These are phyloP conservation scores for Alternaria sp. DNA, from an alignment of 2,329 filamentous ascomycete genomes.

Conservation along the genomic window DNA sequence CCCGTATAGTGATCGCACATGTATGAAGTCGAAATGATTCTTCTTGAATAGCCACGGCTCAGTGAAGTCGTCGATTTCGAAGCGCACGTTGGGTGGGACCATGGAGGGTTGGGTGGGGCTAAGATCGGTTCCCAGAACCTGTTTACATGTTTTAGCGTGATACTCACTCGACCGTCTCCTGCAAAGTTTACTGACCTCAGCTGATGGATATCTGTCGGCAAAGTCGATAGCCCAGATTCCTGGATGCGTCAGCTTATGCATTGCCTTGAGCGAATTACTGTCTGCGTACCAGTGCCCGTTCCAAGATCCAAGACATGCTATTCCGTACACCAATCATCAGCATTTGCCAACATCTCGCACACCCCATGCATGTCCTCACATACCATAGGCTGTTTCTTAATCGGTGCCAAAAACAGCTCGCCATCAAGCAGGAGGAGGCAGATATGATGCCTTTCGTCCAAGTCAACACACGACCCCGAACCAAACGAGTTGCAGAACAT, in stretches of 20 bases:
- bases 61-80: slow-evolving; percentile 47
- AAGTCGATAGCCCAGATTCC: slow-evolving; percentile 35
- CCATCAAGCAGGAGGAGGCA: slow-evolving; percentile 36
- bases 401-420: slow-evolving; percentile 35
- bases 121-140: slow-evolving; percentile 49
- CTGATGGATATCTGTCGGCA: slow-evolving; percentile 51
- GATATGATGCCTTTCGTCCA: slow-evolving; percentile 34
- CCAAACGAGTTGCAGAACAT: not conserved
- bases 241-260: too few species aligned
- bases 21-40: slow-evolving; percentile 35
- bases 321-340: slow-evolving; percentile 4
- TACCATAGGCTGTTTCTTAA: slow-evolving; percentile 32
- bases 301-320: slow-evolving; percentile 53
- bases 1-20: slow-evolving; percentile 30
- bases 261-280: too few species aligned
- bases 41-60: slow-evolving; percentile 41
- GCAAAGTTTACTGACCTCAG: slow-evolving; percentile 22
- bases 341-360: not conserved
- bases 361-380: not conserved
- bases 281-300: slow-evolving; percentile 46
- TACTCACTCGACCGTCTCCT: too few species aligned
- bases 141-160: not conserved
- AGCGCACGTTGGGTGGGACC: slow-evolving; percentile 43
- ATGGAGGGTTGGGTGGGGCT: slow-evolving; percentile 52
- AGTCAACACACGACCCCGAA: slow-evolving; percentile 5